Evolutionary conservation across 1,284 basidiomycete genomes (phyloP).

Genomic region (Golubevia pallescens): DNA sequence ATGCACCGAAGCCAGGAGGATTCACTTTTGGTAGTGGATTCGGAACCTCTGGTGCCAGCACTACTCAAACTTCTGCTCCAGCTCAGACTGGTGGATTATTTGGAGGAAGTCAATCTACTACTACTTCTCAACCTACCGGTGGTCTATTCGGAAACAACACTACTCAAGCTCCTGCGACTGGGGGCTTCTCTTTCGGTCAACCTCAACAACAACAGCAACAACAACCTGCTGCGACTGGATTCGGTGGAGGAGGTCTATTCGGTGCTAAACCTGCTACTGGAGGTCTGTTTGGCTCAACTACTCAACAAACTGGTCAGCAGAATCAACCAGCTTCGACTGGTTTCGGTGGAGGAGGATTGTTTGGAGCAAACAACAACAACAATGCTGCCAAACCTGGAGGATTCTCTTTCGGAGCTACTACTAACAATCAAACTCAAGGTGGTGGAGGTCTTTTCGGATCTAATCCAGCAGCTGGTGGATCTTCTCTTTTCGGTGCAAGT

Average conservation of each 20-base stretch:
- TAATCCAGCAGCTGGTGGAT: not conserved
- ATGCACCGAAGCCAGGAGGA: not conserved
- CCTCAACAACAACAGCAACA: slow-evolving; percentile 18
- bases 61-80: slow-evolving; percentile 20
- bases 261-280: slow-evolving; percentile 25
- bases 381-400: slow-evolving; percentile 1
- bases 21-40: slow-evolving; percentile 37
- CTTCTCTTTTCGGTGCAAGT: not conserved
- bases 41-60: slow-evolving; percentile 41
- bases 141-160: slow-evolving; percentile 35
- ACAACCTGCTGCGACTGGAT: slow-evolving; percentile 5
- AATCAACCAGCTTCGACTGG: not conserved
- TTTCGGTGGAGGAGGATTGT: not conserved
- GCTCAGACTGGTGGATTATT: slow-evolving; percentile 47
- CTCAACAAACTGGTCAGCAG: not conserved
- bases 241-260: slow-evolving; percentile 27
- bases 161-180: slow-evolving; percentile 28
- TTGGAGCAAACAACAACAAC: slow-evolving; percentile 5
- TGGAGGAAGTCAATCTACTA: slow-evolving; percentile 29
- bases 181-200: slow-evolving; percentile 44
- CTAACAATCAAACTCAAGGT: not conserved
- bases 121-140: slow-evolving; percentile 35
- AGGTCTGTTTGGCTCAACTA: slow-evolving; percentile 16
- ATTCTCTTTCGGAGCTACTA: too few species aligned
- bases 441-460: not conserved